Conservation (phyloP, 208 protist genomes). For the Phytomonas francai region DNA sequence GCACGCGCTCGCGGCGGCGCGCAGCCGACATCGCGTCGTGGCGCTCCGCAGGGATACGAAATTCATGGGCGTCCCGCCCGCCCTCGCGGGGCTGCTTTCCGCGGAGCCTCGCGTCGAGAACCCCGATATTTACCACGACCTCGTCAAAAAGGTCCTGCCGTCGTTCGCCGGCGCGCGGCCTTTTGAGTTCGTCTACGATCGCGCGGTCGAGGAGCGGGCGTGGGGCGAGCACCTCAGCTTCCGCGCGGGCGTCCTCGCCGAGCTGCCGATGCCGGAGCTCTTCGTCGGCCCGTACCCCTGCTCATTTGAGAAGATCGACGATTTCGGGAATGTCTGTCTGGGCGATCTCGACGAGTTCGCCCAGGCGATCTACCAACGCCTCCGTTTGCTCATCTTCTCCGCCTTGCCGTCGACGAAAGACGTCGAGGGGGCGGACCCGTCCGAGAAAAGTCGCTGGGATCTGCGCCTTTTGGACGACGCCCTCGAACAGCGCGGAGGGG, state of each 20-base stretch:
- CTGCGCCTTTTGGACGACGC: no score
- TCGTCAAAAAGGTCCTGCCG: constrained; percentile 15
- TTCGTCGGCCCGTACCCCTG: constrained; percentile 55
- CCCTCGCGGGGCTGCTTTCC: constrained; percentile 57
- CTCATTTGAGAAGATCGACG: constrained; percentile 38
- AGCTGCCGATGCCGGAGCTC: constrained; percentile 32
- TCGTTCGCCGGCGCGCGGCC: not conserved
- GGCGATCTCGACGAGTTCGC: constrained; percentile 52
- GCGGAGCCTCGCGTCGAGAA: constrained; percentile 59
- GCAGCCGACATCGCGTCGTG: constrained; percentile 43
- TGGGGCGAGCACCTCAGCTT: constrained; percentile 58
- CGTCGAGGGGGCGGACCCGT: not conserved
- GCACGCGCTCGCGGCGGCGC: constrained; percentile 32
- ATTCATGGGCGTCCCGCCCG: constrained; percentile 36
- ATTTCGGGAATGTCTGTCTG: constrained; percentile 41
- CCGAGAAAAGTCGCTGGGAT: no score
- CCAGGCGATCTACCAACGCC: constrained; percentile 41
- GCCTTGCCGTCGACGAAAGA: constrained; percentile 12
- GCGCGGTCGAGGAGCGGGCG: constrained; percentile 38
- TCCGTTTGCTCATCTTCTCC: constrained; percentile 30
- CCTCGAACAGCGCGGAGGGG: no score
- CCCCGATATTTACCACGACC: constrained; percentile 37
- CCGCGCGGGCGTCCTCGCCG: constrained; percentile 23
- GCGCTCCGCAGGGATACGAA: constrained; percentile 36
- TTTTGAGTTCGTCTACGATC: constrained; percentile 18